phyloP scores from a whole-genome alignment of 2,329 filamentous ascomycete genomes.

The Microdochium trichocladiopsis region DNA sequence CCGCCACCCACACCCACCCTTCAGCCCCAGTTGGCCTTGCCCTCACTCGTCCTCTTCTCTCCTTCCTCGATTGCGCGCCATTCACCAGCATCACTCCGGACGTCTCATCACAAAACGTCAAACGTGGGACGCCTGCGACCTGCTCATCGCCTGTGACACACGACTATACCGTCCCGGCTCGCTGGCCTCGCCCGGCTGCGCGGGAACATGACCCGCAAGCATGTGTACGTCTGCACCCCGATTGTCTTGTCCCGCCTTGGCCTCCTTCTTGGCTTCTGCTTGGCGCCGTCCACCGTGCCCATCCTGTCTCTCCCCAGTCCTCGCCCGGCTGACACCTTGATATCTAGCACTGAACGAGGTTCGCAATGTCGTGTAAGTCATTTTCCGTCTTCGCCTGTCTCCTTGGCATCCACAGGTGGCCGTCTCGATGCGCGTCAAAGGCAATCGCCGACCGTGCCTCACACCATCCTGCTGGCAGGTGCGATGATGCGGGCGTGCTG shows the following conservation, averaged over 20 bases:
- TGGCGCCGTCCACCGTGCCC: slow-evolving; percentile 14
- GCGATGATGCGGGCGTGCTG: neutral
- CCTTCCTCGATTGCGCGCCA: neutral
- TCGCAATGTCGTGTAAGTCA: slow-evolving; percentile 42
- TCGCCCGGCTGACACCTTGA: slow-evolving; percentile 14
- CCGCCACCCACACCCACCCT: too few relatives aligned
- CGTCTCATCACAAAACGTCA: neutral
- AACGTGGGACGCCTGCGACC: neutral
- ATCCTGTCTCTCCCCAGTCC: slow-evolving; percentile 11
- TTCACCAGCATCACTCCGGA: neutral
- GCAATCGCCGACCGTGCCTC: neutral
- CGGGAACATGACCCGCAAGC: slow-evolving; percentile 1
- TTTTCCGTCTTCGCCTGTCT: neutral
- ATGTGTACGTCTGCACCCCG: slow-evolving; percentile 2
- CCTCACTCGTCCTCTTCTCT: too few relatives aligned
- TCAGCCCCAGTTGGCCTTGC: too few relatives aligned
- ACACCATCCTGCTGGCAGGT: neutral
- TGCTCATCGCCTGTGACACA: neutral
- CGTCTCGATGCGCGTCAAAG: neutral
- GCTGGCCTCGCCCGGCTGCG: neutral
- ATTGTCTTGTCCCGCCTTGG: slow-evolving; percentile 5
- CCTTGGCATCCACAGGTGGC: neutral
- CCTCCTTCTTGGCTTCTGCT: slow-evolving; percentile 6
- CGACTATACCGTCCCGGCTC: neutral
- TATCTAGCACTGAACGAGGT: slow-evolving; percentile 34